Conservation (phyloP, 148 eudicot species). For the Vaccinium corymbosum region DNA sequence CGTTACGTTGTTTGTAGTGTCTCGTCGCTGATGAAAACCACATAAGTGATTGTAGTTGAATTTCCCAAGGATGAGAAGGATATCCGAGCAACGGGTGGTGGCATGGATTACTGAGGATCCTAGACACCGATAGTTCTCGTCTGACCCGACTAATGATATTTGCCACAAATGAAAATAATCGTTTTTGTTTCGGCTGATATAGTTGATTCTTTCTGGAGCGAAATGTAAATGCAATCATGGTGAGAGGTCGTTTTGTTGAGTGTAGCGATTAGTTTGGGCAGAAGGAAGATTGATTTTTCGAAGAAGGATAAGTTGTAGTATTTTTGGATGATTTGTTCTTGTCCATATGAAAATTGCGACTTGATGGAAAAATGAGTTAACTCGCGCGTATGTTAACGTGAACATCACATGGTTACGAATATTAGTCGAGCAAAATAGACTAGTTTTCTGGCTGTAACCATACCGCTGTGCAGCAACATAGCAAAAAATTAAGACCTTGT, state of each 20-base stretch:
- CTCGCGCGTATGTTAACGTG: too few species aligned
- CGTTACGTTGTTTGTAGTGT: conserved; percentile 20
- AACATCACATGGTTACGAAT: too few species aligned
- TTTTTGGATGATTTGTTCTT: background rate
- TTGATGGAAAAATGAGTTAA: too few species aligned
- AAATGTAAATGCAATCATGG: background rate
- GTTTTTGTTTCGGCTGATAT: background rate
- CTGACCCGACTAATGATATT: background rate
- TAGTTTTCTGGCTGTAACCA: too few species aligned
- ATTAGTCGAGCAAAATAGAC: too few species aligned
- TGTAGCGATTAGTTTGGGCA: background rate
- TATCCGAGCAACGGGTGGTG: conserved; percentile 44
- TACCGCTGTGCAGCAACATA: too few species aligned
- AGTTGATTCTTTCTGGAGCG: background rate
- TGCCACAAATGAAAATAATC: background rate
- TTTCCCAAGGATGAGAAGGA: conserved; percentile 31
- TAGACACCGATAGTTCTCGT: background rate
- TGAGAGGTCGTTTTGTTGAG: background rate
- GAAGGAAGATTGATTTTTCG: background rate
- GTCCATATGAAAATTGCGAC: too few species aligned
- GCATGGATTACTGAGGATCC: conserved; percentile 44
- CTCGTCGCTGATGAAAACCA: conserved; percentile 41
- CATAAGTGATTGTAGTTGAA: conserved; percentile 37
- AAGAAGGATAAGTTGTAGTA: background rate
- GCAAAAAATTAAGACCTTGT: too few species aligned